phyloP scores from a whole-genome alignment of 2,329 filamentous ascomycete species.

The Penicillium sclerotiorum region DNA sequence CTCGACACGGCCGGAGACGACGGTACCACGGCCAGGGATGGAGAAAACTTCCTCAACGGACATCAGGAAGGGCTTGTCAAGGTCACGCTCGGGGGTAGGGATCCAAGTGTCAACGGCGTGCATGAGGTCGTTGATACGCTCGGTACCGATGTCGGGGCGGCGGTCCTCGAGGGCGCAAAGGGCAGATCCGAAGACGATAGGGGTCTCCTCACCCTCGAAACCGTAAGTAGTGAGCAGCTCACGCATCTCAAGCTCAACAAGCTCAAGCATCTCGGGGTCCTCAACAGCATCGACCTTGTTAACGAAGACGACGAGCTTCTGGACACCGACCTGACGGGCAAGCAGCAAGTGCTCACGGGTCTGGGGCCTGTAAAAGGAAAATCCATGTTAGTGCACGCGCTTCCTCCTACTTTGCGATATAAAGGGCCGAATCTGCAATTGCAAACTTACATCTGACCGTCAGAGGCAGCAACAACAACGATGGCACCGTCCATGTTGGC shows the following conservation, averaged over 20 bases:
- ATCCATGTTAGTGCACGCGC: constrained; percentile 9
- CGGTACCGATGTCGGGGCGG: constrained; percentile 79
- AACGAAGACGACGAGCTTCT: constrained; percentile 98
- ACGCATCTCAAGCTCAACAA: constrained; percentile 99
- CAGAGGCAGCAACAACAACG: constrained; percentile 96
- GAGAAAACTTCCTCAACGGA: constrained; percentile 93
- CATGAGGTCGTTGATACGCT: constrained; percentile 91
- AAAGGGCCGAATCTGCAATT: not conserved
- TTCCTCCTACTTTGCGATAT: not conserved
- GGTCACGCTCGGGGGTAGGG: constrained; percentile 87
- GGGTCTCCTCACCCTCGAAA: constrained; percentile 97
- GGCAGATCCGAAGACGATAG: constrained; percentile 95
- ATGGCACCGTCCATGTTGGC: constrained; percentile 99
- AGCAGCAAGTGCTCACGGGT: constrained; percentile 97
- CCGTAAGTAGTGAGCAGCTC: constrained; percentile 90
- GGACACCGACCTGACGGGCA: constrained; percentile 95
- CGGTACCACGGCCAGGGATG: constrained; percentile 90
- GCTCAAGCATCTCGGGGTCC: constrained; percentile 98
- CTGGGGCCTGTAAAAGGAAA: constrained; percentile 68
- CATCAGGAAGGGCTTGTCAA: constrained; percentile 99
- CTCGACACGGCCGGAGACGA: constrained; percentile 95
- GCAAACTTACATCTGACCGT: constrained; percentile 81
- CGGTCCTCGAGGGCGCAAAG: constrained; percentile 90
- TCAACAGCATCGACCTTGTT: constrained; percentile 99
- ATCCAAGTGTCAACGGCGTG: constrained; percentile 93